Evolutionary conservation across 1,284 basidiomycete genomes (phyloP), one percentile per base, ranked within the genome.

Genomic region (Grifola frondosa): DNA sequence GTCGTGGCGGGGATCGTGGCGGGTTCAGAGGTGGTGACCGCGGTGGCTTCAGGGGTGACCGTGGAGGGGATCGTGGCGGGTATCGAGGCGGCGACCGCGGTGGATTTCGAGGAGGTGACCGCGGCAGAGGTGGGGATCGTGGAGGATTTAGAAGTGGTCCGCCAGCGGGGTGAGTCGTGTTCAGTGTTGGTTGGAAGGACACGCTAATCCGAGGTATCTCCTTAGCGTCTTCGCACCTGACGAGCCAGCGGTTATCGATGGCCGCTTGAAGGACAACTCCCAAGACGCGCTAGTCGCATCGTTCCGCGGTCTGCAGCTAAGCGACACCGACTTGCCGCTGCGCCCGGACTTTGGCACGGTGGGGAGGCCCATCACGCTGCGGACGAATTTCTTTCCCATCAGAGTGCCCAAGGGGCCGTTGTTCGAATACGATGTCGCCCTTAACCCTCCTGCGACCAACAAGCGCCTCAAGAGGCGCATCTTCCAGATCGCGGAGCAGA

Each of bases 331-430:
- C 10, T 69, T 88, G 31, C 88, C 88, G 11, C 51, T 75, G 6
- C 80, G 88, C 19, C 85, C 84, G 12, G 80, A 72, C 44, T 86
- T 80, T 59, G 88, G 88, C 4, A 80, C 69, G 0, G 56, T 53
- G 1, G 88, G 88, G 7, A 73, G 41, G 10, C 49, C 62, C 23
- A 78, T 88, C 62, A 82, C 75, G 50, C 68, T 90, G 28, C 78
- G 87, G 11, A 71, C 85, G 11, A 90, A 90, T 52, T 88, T 82
- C 67, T 89, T 89, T 64, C 79, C 86, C 1, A 70, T 90, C 15
- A 70, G 70, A 30, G 66, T 86, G 13, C 80, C 81, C 1, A 78
- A 80, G 39, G 74, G 70, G 0, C 74, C 79, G 1, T 53, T 88
- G 9, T 78, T 72, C 56, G 87, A 90, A 50, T 90, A 90, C 52